phyloP scores from a whole-genome alignment of 805 yeast species.

The Yarrowia alimentaria region DNA sequence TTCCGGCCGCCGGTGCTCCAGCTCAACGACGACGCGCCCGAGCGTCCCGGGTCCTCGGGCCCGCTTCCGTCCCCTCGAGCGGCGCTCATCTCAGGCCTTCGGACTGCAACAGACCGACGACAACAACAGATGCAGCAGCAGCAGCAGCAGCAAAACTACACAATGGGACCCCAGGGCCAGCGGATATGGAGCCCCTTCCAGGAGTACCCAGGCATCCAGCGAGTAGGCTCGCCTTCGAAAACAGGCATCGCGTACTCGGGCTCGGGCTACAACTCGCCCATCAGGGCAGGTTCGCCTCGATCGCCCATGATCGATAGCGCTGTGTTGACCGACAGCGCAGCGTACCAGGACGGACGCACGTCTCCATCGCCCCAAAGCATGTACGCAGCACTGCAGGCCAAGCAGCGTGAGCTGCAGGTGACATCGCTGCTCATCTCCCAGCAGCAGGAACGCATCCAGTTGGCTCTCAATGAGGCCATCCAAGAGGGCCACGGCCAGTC shows the following conservation, averaged over 20 bases:
- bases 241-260: constrained; percentile 11
- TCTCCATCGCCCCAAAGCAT: constrained; percentile 31
- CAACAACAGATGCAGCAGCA: constrained; percentile 31
- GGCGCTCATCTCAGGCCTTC: constrained; percentile 35
- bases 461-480: constrained; percentile 27
- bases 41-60: neutral
- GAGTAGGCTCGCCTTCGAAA: constrained; percentile 16
- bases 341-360: constrained; percentile 1
- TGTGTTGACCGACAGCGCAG: neutral
- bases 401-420: constrained; percentile 39
- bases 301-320: constrained; percentile 18
- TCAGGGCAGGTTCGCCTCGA: constrained; percentile 26
- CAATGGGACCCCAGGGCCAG: constrained; percentile 25
- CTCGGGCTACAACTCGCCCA: constrained; percentile 18
- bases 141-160: constrained; percentile 28
- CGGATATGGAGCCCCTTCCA: constrained; percentile 24
- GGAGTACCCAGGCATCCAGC: constrained; percentile 23
- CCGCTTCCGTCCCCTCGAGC: constrained; percentile 34
- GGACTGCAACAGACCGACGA: constrained; percentile 37
- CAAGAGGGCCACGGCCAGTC: constrained; percentile 6
- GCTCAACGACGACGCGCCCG: constrained; percentile 21
- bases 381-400: constrained; percentile 40
- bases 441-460: constrained; percentile 40
- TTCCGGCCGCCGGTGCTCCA: constrained; percentile 28
- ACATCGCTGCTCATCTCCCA: constrained; percentile 39